Conservation (phyloP, 305 asterid species). For the Solanum hybrid region DNA sequence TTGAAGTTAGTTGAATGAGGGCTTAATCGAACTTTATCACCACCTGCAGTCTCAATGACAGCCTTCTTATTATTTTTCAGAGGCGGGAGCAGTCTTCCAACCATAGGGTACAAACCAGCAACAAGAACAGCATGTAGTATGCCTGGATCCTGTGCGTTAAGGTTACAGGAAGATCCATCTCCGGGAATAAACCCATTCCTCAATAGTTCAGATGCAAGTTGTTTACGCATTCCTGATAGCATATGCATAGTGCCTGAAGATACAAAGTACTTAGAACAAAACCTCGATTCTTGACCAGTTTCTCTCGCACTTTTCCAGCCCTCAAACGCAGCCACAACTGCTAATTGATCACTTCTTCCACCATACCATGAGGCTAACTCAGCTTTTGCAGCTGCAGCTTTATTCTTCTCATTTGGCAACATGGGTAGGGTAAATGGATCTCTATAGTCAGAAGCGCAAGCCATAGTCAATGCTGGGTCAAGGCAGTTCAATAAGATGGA, state of each 20-base stretch:
- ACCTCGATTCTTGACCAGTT: slow-evolving; percentile 49
- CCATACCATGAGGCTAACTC: slow-evolving; percentile 76
- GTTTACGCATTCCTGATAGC: slow-evolving; percentile 68
- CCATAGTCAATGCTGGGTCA: slow-evolving; percentile 87
- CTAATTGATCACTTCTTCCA: slow-evolving; percentile 83
- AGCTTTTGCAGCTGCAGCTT: slow-evolving; percentile 57
- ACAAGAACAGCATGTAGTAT: slow-evolving; percentile 68
- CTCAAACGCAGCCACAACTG: slow-evolving; percentile 81
- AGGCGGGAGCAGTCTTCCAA: slow-evolving; percentile 62
- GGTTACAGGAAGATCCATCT: slow-evolving; percentile 47
- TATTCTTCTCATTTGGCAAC: slow-evolving; percentile 57
- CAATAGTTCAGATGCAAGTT: slow-evolving; percentile 48
- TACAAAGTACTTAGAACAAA: slow-evolving; percentile 63
- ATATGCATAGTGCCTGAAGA: slow-evolving; percentile 62
- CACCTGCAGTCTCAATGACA: slow-evolving; percentile 57
- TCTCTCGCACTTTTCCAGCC: slow-evolving; percentile 68
- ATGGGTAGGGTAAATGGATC: slow-evolving; percentile 83
- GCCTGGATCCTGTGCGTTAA: slow-evolving; percentile 71
- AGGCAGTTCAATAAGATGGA: slow-evolving; percentile 78
- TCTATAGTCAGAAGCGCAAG: slow-evolving; percentile 75
- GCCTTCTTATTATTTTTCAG: slow-evolving; percentile 30
- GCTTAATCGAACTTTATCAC: slow-evolving; percentile 74
- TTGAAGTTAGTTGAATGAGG: slow-evolving; percentile 52
- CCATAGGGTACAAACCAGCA: slow-evolving; percentile 86
- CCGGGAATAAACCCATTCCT: slow-evolving; percentile 58